These are phyloP conservation scores for Apiotrichum siamense DNA, from an alignment of 1,284 basidiomycete species.

Conservation along the genomic window DNA sequence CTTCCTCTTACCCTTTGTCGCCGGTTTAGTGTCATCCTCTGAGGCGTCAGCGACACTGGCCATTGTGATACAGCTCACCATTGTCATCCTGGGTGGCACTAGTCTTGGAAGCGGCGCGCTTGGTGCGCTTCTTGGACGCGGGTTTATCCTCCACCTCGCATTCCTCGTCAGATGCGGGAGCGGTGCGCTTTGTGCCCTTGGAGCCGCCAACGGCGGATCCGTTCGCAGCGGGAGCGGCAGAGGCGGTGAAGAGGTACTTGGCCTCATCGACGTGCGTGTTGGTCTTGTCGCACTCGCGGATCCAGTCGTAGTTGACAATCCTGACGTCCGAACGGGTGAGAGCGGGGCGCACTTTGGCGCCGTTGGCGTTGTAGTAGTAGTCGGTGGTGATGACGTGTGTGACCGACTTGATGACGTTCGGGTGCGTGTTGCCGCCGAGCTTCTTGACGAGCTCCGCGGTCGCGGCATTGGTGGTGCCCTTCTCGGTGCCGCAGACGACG, in stretches of 20 bases:
- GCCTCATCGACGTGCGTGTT: slow-evolving; percentile 1
- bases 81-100: not conserved
- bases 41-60: not conserved
- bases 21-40: slow-evolving; percentile 1
- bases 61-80: not conserved
- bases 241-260: not conserved
- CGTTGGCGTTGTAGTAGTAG: slow-evolving; percentile 13
- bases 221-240: not conserved
- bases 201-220: not conserved
- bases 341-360: slow-evolving; percentile 6
- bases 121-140: slow-evolving; percentile 6
- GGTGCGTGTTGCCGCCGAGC: slow-evolving; percentile 7
- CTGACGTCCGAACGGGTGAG: not conserved
- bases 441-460: not conserved
- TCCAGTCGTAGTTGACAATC: slow-evolving; percentile 10
- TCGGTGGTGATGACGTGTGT: slow-evolving; percentile 12
- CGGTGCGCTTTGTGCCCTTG: slow-evolving; percentile 10
- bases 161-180: not conserved
- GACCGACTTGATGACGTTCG: slow-evolving; percentile 12
- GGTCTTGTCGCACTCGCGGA: slow-evolving; percentile 9
- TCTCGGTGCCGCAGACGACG: slow-evolving; percentile 4
- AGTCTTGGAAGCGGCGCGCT: not conserved
- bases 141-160: slow-evolving; percentile 1
- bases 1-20: slow-evolving; percentile 2
- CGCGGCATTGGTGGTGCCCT: slow-evolving; percentile 2